Evolutionary conservation across 768 basidiomycete genomes (phyloP).

Genomic region (Russula dissimulans): DNA sequence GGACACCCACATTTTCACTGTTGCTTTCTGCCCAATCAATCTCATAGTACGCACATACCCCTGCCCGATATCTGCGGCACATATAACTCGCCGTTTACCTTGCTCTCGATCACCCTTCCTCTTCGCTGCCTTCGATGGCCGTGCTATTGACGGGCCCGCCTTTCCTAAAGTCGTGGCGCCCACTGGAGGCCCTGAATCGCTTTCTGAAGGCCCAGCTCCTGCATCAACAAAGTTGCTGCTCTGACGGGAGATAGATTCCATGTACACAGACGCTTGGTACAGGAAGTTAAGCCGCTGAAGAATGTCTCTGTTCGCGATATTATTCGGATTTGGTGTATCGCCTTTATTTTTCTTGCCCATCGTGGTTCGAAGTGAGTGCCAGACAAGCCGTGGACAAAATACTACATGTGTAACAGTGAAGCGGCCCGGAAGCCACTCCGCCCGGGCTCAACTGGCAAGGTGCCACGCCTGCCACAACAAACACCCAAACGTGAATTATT

Average conservation of each 20-base stretch:
- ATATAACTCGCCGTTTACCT: constrained; percentile 25
- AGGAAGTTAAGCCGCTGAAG: constrained; percentile 80
- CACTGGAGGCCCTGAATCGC: background rate
- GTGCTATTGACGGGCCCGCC: background rate
- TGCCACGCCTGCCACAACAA: too few species aligned
- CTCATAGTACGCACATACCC: constrained; percentile 60
- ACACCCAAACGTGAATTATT: too few species aligned
- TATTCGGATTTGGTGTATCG: constrained; percentile 46
- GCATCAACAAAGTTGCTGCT: background rate
- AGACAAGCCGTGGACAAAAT: too few species aligned
- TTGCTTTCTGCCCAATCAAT: constrained; percentile 63
- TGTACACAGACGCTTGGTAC: constrained; percentile 68
- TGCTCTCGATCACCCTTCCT: constrained; percentile 2
- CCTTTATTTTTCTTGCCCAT: constrained; percentile 64
- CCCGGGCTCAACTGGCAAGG: too few species aligned
- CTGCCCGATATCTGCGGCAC: constrained; percentile 47
- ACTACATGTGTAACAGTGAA: too few species aligned
- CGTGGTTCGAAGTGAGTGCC: too few species aligned
- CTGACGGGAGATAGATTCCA: constrained; percentile 32
- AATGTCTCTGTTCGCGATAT: constrained; percentile 59
- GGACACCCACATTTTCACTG: constrained; percentile 57
- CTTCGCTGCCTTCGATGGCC: background rate
- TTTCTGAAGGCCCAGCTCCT: background rate
- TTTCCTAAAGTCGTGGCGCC: background rate
- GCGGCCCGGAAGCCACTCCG: too few species aligned